Percentiles rank a stretch among this genome's conserved stretches.
These are phyloP conservation scores for Exophiala sp. DNA, from an alignment of 2,329 filamentous ascomycete genomes.

Conservation along the genomic window DNA sequence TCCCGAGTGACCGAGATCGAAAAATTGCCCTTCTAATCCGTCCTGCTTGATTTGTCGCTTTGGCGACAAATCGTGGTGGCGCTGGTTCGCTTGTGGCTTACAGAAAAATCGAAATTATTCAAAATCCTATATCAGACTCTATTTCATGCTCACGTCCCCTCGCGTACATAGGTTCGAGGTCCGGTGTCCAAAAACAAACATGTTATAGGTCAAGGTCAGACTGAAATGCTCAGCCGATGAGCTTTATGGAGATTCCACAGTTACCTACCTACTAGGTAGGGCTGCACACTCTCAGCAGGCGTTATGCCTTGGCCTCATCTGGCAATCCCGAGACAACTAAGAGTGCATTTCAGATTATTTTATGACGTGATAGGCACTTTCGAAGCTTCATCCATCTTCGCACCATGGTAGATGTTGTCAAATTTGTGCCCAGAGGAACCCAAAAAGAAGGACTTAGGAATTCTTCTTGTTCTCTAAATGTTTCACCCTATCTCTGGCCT, in stretches of 20 bases:
- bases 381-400: constrained; percentile 28
- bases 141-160: not conserved
- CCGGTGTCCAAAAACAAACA: not conserved
- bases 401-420: constrained; percentile 27
- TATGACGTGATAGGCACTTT: constrained; percentile 17
- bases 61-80: constrained; percentile 11
- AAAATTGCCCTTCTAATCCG: constrained; percentile 20
- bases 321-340: not conserved
- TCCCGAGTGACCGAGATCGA: constrained; percentile 23
- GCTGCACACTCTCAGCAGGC: no score
- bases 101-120: constrained; percentile 5
- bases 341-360: not conserved
- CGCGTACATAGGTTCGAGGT: not conserved
- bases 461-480: not conserved
- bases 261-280: not conserved
- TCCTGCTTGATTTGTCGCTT: constrained; percentile 4
- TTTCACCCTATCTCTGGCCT: constrained; percentile 10
- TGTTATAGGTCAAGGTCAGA: no score
- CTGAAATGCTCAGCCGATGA: no score
- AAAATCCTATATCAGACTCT: not conserved
- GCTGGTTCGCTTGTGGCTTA: constrained; percentile 25
- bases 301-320: not conserved
- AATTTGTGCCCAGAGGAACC: constrained; percentile 53
- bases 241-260: not conserved
- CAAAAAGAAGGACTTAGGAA: constrained; percentile 32